Percentiles rank a stretch among this genome's conserved stretches.
Evolutionary conservation across 2,329 filamentous ascomycete species (phyloP).

Genomic region (Penicillium sp.): DNA sequence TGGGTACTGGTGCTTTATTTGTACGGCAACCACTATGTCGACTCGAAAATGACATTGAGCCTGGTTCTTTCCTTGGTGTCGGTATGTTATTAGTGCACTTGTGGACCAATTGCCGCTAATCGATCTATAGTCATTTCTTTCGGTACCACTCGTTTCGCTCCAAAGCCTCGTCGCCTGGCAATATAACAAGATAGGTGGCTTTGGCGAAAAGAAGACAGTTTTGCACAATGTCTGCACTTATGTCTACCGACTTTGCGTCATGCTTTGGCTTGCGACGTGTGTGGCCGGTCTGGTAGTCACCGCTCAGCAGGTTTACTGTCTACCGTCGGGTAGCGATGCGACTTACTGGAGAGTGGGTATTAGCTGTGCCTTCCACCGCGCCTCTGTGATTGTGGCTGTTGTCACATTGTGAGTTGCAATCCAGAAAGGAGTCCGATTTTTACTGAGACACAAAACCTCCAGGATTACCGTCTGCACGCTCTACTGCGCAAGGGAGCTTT

Average conservation of each 20-base stretch:
- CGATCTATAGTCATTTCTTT: constrained; percentile 33
- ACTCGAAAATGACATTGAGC: constrained; percentile 39
- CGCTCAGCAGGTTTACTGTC: constrained; percentile 36
- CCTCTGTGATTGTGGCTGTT: constrained; percentile 33
- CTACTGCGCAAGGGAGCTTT: constrained; percentile 39
- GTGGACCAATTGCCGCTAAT: constrained; percentile 1
- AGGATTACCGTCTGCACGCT: constrained; percentile 37
- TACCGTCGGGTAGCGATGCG: constrained; percentile 23
- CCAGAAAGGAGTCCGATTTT: no score
- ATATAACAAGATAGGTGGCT: constrained; percentile 32
- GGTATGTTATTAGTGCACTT: constrained; percentile 24
- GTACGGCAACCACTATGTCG: constrained; percentile 34
- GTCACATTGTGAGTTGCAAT: constrained; percentile 33
- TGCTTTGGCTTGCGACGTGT: constrained; percentile 39
- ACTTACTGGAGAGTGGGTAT: constrained; percentile 36
- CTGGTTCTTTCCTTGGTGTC: constrained; percentile 36
- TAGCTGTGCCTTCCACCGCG: constrained; percentile 39
- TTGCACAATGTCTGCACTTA: constrained; percentile 37
- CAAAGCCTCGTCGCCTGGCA: constrained; percentile 42
- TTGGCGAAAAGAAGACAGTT: constrained; percentile 30
- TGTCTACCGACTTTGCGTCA: constrained; percentile 34
- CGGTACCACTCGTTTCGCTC: constrained; percentile 35
- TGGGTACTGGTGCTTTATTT: constrained; percentile 36
- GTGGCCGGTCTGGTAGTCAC: constrained; percentile 38
- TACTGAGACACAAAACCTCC: constrained; percentile 2